Percentiles rank a stretch among this genome's conserved stretches.
Conservation (phyloP, 2,329 filamentous ascomycete genomes). For the Fusarium sarcochroum region DNA sequence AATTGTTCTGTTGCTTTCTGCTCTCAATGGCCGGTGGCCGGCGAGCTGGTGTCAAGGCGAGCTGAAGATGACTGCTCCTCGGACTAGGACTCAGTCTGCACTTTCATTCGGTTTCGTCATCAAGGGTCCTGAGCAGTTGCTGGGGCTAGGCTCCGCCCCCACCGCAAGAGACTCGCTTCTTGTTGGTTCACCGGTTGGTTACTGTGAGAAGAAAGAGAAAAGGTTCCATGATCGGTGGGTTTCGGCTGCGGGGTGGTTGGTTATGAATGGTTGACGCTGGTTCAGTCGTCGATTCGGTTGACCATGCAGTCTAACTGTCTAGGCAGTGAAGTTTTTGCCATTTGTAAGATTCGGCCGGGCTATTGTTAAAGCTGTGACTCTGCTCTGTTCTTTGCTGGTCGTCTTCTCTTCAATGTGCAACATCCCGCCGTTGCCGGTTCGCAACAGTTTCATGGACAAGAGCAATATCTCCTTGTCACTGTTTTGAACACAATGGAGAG, state of each 20-base stretch:
- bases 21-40: slow-evolving; percentile 24
- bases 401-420: slow-evolving; percentile 9
- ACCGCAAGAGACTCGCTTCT: slow-evolving; percentile 25
- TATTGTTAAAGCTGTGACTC: slow-evolving; percentile 11
- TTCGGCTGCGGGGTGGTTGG: slow-evolving; percentile 40
- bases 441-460: slow-evolving; percentile 9
- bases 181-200: slow-evolving; percentile 24
- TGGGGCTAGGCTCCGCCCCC: slow-evolving; percentile 26
- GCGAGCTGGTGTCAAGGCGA: neutral
- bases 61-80: neutral
- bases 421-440: slow-evolving; percentile 6
- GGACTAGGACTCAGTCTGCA: neutral
- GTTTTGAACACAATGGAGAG: slow-evolving; percentile 30
- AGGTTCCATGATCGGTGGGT: slow-evolving; percentile 39
- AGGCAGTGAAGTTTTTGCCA: slow-evolving; percentile 9
- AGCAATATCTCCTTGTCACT: neutral
- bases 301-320: neutral
- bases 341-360: slow-evolving; percentile 31
- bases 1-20: slow-evolving; percentile 4
- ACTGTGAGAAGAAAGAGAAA: slow-evolving; percentile 25
- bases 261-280: slow-evolving; percentile 21
- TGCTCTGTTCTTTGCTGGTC: slow-evolving; percentile 3
- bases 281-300: slow-evolving; percentile 23
- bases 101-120: slow-evolving; percentile 23
- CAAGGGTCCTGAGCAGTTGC: slow-evolving; percentile 15